A percentile compares a stretch with the other conserved stretches of the same genome.
These are phyloP conservation scores for Cardamine chenopodiifolia DNA, from an alignment of 345 rosid genomes.

Conservation along the genomic window DNA sequence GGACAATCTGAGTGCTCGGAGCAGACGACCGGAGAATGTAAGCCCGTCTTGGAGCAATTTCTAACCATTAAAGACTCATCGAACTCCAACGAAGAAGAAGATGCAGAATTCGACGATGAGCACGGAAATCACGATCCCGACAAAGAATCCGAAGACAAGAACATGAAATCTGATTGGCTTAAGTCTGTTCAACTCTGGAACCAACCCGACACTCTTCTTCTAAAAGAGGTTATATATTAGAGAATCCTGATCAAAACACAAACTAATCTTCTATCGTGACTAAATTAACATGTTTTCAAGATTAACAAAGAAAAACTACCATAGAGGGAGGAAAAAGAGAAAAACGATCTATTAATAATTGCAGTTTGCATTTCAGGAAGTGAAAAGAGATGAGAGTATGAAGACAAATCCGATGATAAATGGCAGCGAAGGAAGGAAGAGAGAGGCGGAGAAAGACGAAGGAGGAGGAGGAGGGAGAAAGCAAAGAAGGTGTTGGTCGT, in stretches of 20 bases:
- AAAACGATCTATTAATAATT: background rate
- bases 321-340: too few species aligned
- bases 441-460: constrained; percentile 54
- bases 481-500: constrained; percentile 92
- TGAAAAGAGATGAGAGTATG: constrained; percentile 65
- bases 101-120: constrained; percentile 48
- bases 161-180: constrained; percentile 91
- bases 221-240: constrained; percentile 51
- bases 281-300: background rate
- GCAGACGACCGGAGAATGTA: constrained; percentile 73
- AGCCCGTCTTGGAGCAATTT: constrained; percentile 78
- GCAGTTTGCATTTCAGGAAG: constrained; percentile 33
- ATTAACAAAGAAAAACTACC: background rate
- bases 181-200: constrained; percentile 96
- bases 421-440: constrained; percentile 46
- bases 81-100: constrained; percentile 45
- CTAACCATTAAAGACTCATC: constrained; percentile 60
- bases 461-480: constrained; percentile 54
- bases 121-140: constrained; percentile 36
- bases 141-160: constrained; percentile 49
- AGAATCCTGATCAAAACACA: background rate
- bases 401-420: constrained; percentile 36
- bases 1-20: constrained; percentile 85
- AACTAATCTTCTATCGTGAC: background rate
- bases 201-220: constrained; percentile 60